These are phyloP conservation scores for Angomonas ambiguus DNA, from an alignment of 208 protist species.

Conservation along the genomic window DNA sequence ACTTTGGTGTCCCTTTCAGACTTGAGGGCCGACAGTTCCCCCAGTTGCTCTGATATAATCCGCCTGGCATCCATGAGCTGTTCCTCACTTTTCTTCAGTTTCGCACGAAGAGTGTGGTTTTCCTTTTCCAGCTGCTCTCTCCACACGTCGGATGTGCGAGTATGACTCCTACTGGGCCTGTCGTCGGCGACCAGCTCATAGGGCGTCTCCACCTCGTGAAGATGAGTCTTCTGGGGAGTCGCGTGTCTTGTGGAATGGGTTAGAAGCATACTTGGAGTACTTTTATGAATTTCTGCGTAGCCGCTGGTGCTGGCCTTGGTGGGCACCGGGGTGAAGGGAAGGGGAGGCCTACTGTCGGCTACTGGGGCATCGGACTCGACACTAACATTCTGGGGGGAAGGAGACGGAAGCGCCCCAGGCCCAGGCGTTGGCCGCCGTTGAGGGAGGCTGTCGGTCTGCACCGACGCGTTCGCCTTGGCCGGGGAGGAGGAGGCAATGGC, in stretches of 20 bases:
- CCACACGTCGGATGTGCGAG: constrained; percentile 32
- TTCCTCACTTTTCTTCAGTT: constrained; percentile 27
- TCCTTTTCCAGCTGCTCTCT: constrained; percentile 61
- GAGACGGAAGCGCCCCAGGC: not conserved
- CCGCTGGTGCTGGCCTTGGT: not conserved
- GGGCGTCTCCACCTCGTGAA: not conserved
- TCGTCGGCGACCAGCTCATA: no score
- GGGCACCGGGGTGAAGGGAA: not conserved
- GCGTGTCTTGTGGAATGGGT: not conserved
- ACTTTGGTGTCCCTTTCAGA: constrained; percentile 37
- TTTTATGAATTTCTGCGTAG: no score
- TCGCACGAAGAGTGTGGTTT: constrained; percentile 41
- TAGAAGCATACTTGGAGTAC: no score
- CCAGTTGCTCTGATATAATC: constrained; percentile 71
- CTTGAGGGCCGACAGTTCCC: constrained; percentile 43
- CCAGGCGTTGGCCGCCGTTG: no score
- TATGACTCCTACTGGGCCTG: constrained; percentile 1
- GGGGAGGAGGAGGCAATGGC: no score
- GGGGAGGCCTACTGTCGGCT: not conserved
- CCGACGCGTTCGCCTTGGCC: not conserved
- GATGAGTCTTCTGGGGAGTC: not conserved
- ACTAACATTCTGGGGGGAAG: not conserved
- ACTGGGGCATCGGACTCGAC: not conserved
- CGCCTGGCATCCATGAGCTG: constrained; percentile 57
- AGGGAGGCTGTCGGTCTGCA: not conserved